Evolutionary conservation across 306 rosid species (phyloP).

Genomic region (Trifolium fragiferum): DNA sequence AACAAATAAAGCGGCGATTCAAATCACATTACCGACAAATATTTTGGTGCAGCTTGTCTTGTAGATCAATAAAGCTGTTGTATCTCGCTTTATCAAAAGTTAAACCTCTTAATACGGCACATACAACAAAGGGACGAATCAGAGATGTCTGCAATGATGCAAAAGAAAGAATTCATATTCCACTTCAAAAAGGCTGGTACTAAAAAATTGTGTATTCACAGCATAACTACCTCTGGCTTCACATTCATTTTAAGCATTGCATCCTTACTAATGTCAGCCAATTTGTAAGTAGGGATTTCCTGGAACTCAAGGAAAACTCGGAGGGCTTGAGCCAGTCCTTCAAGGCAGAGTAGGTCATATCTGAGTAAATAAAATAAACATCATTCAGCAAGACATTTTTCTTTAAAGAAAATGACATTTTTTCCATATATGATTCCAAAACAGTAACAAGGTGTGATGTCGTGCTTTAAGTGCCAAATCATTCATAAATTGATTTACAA

Average conservation of each 20-base stretch:
- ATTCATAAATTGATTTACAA: background rate
- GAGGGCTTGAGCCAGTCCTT: conserved; percentile 90
- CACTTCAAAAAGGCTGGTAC: conserved; percentile 21
- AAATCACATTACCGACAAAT: conserved; percentile 78
- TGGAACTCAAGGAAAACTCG: conserved; percentile 64
- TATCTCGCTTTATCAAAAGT: conserved; percentile 75
- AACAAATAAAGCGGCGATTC: conserved; percentile 5
- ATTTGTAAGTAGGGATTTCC: conserved; percentile 63
- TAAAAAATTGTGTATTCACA: background rate
- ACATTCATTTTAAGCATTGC: conserved; percentile 79
- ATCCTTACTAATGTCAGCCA: conserved; percentile 64
- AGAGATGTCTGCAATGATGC: conserved; percentile 61
- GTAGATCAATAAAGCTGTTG: conserved; percentile 93
- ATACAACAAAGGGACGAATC: conserved; percentile 76
- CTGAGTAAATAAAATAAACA: conserved; percentile 44
- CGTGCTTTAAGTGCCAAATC: background rate
- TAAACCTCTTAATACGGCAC: conserved; percentile 84
- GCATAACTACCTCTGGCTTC: conserved; percentile 75
- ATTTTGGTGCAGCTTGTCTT: conserved; percentile 96
- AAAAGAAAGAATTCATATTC: conserved; percentile 26
- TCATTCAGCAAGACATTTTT: conserved; percentile 23
- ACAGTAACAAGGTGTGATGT: background rate
- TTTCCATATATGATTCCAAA: background rate
- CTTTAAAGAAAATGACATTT: background rate
- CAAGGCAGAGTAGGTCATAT: conserved; percentile 92